A percentile compares a stretch with the other conserved stretches of the same genome.
These are phyloP conservation scores for Colletotrichum godetiae DNA, from an alignment of 2,329 filamentous ascomycete genomes.

Conservation along the genomic window DNA sequence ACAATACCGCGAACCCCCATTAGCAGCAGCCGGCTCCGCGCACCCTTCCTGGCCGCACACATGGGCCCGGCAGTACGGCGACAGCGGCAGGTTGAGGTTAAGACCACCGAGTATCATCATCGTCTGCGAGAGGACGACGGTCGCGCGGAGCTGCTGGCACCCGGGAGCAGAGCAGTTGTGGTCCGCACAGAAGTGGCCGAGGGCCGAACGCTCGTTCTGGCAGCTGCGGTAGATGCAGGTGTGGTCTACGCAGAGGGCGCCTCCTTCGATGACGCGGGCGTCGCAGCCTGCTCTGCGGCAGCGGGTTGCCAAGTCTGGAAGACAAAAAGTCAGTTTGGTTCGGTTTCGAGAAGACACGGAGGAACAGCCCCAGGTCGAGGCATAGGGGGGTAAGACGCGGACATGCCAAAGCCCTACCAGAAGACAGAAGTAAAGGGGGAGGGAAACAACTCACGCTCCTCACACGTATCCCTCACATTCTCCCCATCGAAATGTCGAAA, in stretches of 20 bases:
- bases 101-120: neutral
- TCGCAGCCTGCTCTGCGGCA: constrained; percentile 27
- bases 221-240: constrained; percentile 41
- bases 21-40: neutral
- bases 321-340: neutral
- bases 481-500: constrained; percentile 27
- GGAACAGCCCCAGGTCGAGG: no score
- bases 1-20: constrained; percentile 18
- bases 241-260: constrained; percentile 37
- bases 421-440: neutral
- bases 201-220: constrained; percentile 13
- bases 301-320: constrained; percentile 18
- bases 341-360: neutral
- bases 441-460: constrained; percentile 41
- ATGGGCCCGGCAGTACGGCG: constrained; percentile 31
- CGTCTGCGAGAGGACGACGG: neutral
- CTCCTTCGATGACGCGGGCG: constrained; percentile 21
- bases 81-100: neutral
- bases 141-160: constrained; percentile 34
- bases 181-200: constrained; percentile 37
- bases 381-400: neutral
- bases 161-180: constrained; percentile 40
- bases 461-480: constrained; percentile 34
- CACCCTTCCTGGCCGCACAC: constrained; percentile 26
- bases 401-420: neutral